These are phyloP conservation scores for Pyrus pyrifolia DNA, from an alignment of 306 rosid species.

Conservation along the genomic window DNA sequence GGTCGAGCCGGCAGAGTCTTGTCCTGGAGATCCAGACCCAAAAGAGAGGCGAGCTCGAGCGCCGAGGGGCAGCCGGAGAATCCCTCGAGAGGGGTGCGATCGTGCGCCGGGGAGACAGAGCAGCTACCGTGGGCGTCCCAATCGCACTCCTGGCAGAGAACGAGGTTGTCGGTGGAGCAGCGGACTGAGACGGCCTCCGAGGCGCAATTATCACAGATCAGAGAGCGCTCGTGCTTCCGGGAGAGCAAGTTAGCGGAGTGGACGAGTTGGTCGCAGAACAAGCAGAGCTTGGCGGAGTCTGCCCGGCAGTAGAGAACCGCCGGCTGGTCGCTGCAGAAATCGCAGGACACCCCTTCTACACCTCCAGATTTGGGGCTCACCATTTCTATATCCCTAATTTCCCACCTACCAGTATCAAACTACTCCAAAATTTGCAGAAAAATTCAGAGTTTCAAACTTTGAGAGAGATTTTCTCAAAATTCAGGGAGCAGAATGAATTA, in stretches of 20 bases:
- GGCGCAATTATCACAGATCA: conserved; percentile 61
- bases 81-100: conserved; percentile 34
- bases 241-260: conserved; percentile 61
- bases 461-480: background rate
- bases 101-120: conserved; percentile 38
- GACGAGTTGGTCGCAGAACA: conserved; percentile 61
- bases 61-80: conserved; percentile 60
- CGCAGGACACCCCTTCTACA: conserved; percentile 38
- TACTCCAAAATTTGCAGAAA: background rate
- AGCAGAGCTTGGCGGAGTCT: conserved; percentile 66
- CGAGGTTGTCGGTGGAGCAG: conserved; percentile 50
- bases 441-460: background rate
- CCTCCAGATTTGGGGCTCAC: conserved; percentile 24
- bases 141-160: conserved; percentile 61
- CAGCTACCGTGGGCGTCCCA: conserved; percentile 51
- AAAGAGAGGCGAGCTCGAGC: conserved; percentile 42
- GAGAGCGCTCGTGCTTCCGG: conserved; percentile 50
- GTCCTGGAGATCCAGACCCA: conserved; percentile 41
- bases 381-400: conserved; percentile 17
- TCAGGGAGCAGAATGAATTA: background rate
- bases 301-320: conserved; percentile 64
- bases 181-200: conserved; percentile 48
- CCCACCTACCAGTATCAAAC: background rate
- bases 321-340: conserved; percentile 41
- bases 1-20: conserved; percentile 8